phyloP scores from a whole-genome alignment of 2,329 filamentous ascomycete species.

The Ceratocystiopsis minuta region DNA sequence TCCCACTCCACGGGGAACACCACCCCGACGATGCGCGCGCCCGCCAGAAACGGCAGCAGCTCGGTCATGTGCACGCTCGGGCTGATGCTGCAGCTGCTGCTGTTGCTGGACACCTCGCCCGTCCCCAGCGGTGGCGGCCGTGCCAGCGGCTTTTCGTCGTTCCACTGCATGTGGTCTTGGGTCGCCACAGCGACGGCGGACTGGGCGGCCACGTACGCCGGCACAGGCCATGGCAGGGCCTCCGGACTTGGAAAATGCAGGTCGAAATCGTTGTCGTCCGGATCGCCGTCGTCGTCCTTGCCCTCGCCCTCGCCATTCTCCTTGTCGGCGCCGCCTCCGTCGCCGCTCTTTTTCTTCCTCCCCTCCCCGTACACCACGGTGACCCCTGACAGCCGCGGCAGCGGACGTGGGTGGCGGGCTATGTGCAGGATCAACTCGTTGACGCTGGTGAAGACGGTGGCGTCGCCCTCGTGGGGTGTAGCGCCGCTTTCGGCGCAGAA shows the following conservation, averaged over 20 bases:
- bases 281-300: constrained; percentile 4
- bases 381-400: constrained; percentile 20
- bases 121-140: constrained; percentile 13
- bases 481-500: constrained; percentile 19
- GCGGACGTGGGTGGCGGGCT: constrained; percentile 21
- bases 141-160: constrained; percentile 16
- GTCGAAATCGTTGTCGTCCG: constrained; percentile 17
- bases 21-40: constrained; percentile 31
- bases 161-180: constrained; percentile 18
- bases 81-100: not conserved
- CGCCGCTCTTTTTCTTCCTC: constrained; percentile 1
- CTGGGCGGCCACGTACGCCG: constrained; percentile 12
- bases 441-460: constrained; percentile 21
- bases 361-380: constrained; percentile 18
- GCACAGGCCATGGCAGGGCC: constrained; percentile 14
- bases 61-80: constrained; percentile 9
- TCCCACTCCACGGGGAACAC: constrained; percentile 31
- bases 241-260: constrained; percentile 18
- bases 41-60: constrained; percentile 24
- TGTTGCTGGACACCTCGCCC: not conserved
- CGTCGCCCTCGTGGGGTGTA: constrained; percentile 21
- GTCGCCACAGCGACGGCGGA: constrained; percentile 18
- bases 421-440: constrained; percentile 22
- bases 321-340: constrained; percentile 3
- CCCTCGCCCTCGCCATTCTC: constrained; percentile 9